Evolutionary conservation across 2,329 filamentous ascomycete species (phyloP), one percentile per base, ranked within the genome.

Genomic region (Diplodia sapinea): DNA sequence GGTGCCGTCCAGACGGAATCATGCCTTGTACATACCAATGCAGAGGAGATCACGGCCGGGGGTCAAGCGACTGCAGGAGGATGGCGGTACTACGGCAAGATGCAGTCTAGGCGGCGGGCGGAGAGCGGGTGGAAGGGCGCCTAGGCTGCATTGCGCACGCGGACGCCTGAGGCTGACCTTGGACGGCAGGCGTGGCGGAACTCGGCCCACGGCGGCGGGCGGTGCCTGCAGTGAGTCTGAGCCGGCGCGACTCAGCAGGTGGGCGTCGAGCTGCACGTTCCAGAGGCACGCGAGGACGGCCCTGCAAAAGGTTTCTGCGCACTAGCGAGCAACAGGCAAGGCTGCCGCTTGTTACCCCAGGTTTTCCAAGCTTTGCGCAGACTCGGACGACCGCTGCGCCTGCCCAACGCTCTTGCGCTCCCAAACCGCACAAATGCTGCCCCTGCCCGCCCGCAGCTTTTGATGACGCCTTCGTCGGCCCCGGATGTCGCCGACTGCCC

Each of bases 241-340:
- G 43, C 15, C 17, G 36, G n/a, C 6, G 59, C 59, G 59, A 63
- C 29, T 63, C 59, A 63, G 62, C 43, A 40, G 57, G 29, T 31
- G 52, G 29, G 29, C 38, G 23, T 43, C 38, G 33, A 38, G 13
- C 23, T 65, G 62, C 62, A 65, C 62, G 49, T 65, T 65, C 62
- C 50, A 47, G 49, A 55, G 62, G 26, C 62, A 55, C 33, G 62
- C 62, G 62, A 65, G 62, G 62, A 65, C 40, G 17, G 62, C 62
- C 62, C 62, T 65, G 50, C 50, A 63, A 65, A 20, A 55, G 62
- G 49, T 55, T 65, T 65, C 62, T 65, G 40, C 49, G 62, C 62
- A 65, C 62, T 65, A 65, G 62, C 49, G 36, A 65, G 62, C 50
- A 65, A 65, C 40, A 51, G 62, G 62, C 20, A 65, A 65, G 38